Evolutionary conservation across 768 basidiomycete species (phyloP).

Genomic region (Saitozyma sp.): DNA sequence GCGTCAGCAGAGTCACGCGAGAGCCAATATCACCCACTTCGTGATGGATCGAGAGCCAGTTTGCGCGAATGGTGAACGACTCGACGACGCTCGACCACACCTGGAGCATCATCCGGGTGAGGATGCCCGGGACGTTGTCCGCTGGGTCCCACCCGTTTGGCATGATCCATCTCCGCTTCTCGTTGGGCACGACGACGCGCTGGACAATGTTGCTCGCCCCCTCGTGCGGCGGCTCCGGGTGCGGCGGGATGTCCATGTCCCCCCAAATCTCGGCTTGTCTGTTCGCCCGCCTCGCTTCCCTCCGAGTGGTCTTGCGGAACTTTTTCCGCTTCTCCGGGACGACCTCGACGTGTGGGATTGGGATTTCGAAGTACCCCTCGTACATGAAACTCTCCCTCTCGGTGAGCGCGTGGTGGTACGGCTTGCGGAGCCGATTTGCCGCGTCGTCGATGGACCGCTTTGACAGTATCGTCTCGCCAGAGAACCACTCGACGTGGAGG

Average conservation of each 20-base stretch:
- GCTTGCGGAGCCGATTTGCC: background rate
- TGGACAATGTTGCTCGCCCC: background rate
- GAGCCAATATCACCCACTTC: background rate
- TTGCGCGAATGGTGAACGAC: conserved; percentile 7
- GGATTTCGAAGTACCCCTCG: background rate
- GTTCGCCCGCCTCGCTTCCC: no score
- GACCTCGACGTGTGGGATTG: background rate
- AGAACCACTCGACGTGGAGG: conserved; percentile 11
- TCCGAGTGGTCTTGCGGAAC: no score
- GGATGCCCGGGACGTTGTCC: background rate
- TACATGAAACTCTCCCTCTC: background rate
- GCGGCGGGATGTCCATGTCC: no score
- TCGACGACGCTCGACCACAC: conserved; percentile 4
- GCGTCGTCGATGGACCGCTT: conserved; percentile 7
- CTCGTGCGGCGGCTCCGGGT: background rate
- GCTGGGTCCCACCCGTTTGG: conserved; percentile 6
- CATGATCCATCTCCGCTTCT: background rate
- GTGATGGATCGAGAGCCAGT: conserved; percentile 9
- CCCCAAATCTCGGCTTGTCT: no score
- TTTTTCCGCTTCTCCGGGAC: no score
- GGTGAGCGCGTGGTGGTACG: background rate
- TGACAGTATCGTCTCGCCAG: conserved; percentile 6
- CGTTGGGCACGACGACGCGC: background rate
- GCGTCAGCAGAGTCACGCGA: no score
- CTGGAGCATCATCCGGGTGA: background rate